phyloP scores from a whole-genome alignment of 2,329 filamentous ascomycete species.

The Aspergillus glaucus region DNA sequence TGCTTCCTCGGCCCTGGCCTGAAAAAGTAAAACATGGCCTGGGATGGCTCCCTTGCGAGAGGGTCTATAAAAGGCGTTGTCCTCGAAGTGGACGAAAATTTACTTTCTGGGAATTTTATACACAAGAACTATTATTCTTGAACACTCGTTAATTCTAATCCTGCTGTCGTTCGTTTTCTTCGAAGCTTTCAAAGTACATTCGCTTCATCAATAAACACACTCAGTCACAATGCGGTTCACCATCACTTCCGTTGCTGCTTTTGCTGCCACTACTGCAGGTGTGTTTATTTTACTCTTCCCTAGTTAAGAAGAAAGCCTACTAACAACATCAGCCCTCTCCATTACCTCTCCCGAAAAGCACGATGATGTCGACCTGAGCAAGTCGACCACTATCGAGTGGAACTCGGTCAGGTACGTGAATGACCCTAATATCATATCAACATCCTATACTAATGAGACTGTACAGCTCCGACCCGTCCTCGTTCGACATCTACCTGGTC shows the following conservation, averaged over 20 bases:
- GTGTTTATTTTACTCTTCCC: constrained; percentile 2
- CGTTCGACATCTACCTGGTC: constrained; percentile 38
- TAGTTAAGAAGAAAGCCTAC: background rate
- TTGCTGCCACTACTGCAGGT: constrained; percentile 27
- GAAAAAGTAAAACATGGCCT: background rate
- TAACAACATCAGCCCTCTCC: constrained; percentile 19
- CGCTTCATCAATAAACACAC: background rate
- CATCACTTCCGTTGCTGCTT: constrained; percentile 18
- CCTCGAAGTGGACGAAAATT: background rate
- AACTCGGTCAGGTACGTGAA: constrained; percentile 26
- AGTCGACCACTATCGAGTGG: constrained; percentile 36
- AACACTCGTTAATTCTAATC: no score
- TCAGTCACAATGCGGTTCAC: constrained; percentile 23
- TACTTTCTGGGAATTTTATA: no score
- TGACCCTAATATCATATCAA: background rate
- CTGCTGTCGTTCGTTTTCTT: background rate
- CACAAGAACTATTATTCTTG: no score
- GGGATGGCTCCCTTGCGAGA: background rate
- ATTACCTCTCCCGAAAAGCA: constrained; percentile 29
- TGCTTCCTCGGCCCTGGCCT: background rate
- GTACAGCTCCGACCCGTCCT: constrained; percentile 33
- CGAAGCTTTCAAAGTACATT: background rate
- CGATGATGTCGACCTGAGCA: constrained; percentile 31
- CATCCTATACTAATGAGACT: background rate
- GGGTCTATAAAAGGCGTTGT: background rate